Base-by-base conservation (phyloP, 2,329 filamentous ascomycete species). In the Apiospora arundinis region DNA sequence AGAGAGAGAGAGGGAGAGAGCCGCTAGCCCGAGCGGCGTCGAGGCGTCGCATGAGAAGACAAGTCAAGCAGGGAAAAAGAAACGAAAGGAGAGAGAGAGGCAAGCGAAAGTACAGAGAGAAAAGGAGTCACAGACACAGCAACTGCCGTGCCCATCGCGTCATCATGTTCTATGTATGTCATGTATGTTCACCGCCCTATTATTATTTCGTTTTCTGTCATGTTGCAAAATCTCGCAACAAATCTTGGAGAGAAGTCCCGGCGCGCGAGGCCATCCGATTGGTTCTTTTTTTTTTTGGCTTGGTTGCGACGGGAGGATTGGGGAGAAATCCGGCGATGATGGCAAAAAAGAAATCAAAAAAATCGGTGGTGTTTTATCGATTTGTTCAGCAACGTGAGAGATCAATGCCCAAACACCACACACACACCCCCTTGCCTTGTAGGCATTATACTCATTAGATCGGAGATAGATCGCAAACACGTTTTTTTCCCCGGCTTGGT, bases 401-500 rank as follows among this genome's bases (percentile, higher is more conserved):
- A 37, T 60, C 52, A 60, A 28, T 4, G 9, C 5, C 16, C 16
- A 32, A 32, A 3, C 32, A 32, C 32, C 3, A 32, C 32, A 32
- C 32, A 3, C 3, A 32, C 32, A 32, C 32, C 25, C 28, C 52
- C 28, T 37, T 37, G 16, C 52, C 52, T 60, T 60, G 28, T 21
- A 21, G 28, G 25, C 16, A 18, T 60, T 14, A 56, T 56, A 56
- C 49, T 60, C 28, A 21, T 11, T 37, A 60, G 52, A 60, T 60
- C 52, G 28, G 9, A 60, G 52, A 60, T 60, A 60, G 52, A 60
- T 60, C 52, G 18, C 28, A 60, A 60, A 60, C 28, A 60, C 52
- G 52, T 60, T 37, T 45, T 45, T 32, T n/a, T n/a, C n/a, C n/a
- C n/a, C 32, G 6, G 32, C 3, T 32, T 32, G 32, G 48, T 52